Evolutionary conservation across 768 basidiomycete genomes (phyloP).

Genomic region (Rubroboletus satanas): DNA sequence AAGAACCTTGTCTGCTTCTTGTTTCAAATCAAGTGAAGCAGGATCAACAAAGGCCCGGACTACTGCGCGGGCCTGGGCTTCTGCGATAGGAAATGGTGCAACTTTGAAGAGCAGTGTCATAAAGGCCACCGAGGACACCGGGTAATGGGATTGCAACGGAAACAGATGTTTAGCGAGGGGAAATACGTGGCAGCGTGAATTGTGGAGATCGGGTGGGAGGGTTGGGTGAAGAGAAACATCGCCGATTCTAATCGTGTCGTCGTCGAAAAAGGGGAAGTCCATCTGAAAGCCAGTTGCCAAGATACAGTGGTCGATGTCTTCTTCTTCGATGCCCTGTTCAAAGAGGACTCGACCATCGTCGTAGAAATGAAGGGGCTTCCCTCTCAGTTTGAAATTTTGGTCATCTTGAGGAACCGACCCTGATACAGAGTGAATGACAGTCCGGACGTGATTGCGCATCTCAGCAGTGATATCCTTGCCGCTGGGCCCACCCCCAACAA

Average conservation of each 20-base stretch:
- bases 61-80: conserved; percentile 70
- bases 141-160: conserved; percentile 46
- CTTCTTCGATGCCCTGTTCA: conserved; percentile 54
- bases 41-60: conserved; percentile 54
- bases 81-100: conserved; percentile 71
- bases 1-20: conserved; percentile 48
- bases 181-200: conserved; percentile 64
- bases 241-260: conserved; percentile 32
- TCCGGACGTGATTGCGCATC: conserved; percentile 40
- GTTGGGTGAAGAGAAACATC: conserved; percentile 46
- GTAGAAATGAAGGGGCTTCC: conserved; percentile 41
- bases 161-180: conserved; percentile 71
- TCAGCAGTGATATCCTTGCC: conserved; percentile 66
- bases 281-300: conserved; percentile 75
- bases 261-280: conserved; percentile 57
- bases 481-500: conserved; percentile 58
- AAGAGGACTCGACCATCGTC: conserved; percentile 48
- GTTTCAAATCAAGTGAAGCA: conserved; percentile 41
- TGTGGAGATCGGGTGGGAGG: conserved; percentile 50
- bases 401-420: conserved; percentile 32
- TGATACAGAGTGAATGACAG: conserved; percentile 55
- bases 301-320: conserved; percentile 57
- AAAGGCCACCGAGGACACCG: conserved; percentile 59
- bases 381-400: conserved; percentile 39
- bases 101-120: conserved; percentile 57